Evolutionary conservation across 75 land plant species (phyloP), one percentile per base, ranked within the genome.

Genomic region (Ceratopteris richardii): DNA sequence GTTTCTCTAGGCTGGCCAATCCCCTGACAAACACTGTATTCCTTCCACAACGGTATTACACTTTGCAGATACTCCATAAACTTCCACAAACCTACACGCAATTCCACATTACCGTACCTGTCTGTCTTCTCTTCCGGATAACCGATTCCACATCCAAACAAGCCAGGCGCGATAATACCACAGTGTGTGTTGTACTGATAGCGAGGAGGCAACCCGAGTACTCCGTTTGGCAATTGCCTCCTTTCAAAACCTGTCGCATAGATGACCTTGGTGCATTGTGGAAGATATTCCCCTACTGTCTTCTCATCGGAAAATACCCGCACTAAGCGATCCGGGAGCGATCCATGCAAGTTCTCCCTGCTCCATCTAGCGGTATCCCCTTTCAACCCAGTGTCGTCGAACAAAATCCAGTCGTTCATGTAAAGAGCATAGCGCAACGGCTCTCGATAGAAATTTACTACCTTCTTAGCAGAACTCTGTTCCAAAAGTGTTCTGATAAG

Each of bases 141-240:
- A 12, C 63, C 70, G 26, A 67, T 67, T n/a, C 70, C 70, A 51
- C 36, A 67, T 42, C 70, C 70, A 27, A 44, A 67, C 31, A 67
- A 54, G 51, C 70, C 70, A 19, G 64, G 54, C 12, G 63, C 63
- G 19, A 67, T 58, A 25, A 47, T 60, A 7, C 64, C 70, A 40
- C 40, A 59, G 33, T 26, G 63, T 0, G 70, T 52, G 31, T 51
- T 43, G 27, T 67, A 60, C 41, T 6, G 1, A 33, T 30, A 19
- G 21, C 39, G 5, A 21, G 31, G 14, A 6, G 39, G 37, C 17
- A 29, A 9, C 39, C 60, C 60, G 1, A 29, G 43, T 3, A 58
- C 29, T 18, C 58, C 23, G 36, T 16, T 39, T 9, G 44, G 41
- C 22, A 29, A 30, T 18, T 51, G n/a, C 11, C 63, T 36, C 14